A percentile compares a stretch with the other conserved stretches of the same genome.
These are phyloP conservation scores for Plicaturopsis crispa DNA, from an alignment of 768 basidiomycete species.

Conservation along the genomic window DNA sequence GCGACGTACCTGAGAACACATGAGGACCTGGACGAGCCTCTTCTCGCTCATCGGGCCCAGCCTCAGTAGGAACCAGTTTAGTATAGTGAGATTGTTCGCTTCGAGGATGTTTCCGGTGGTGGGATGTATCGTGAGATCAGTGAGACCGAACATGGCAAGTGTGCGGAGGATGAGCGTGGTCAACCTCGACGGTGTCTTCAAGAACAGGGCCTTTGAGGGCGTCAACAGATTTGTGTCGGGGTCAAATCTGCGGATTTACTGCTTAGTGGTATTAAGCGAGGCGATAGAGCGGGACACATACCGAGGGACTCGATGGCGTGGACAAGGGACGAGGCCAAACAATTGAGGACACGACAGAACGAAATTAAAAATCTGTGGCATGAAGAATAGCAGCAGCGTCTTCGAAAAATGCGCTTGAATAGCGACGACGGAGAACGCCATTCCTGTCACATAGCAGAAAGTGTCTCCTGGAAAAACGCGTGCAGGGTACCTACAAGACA, in stretches of 20 bases:
- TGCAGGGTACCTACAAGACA: conserved; percentile 78
- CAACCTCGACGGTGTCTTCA: conserved; percentile 45
- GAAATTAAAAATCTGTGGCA: conserved; percentile 98
- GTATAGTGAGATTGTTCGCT: conserved; percentile 84
- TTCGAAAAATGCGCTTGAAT: conserved; percentile 98
- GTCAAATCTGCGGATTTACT: conserved; percentile 52
- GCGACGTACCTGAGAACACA: conserved; percentile 58
- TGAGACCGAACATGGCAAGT: conserved; percentile 57
- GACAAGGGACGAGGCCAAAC: conserved; percentile 90
- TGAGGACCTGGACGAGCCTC: conserved; percentile 63
- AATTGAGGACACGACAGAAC: conserved; percentile 90
- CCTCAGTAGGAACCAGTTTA: conserved; percentile 77
- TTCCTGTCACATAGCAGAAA: conserved; percentile 94
- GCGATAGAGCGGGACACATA: conserved; percentile 25
- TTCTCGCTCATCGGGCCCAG: conserved; percentile 86
- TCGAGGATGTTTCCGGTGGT: conserved; percentile 53
- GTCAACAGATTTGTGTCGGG: conserved; percentile 65
- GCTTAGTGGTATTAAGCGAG: neutral
- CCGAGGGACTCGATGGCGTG: conserved; percentile 90
- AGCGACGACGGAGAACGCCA: conserved; percentile 97
- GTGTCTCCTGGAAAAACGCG: conserved; percentile 95
- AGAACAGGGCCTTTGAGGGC: conserved; percentile 64
- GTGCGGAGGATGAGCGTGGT: conserved; percentile 49
- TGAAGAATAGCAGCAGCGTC: conserved; percentile 91
- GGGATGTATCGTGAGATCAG: conserved; percentile 51